Base-by-base conservation (phyloP, 2,329 filamentous ascomycete species). In the Fusarium anguioides region DNA sequence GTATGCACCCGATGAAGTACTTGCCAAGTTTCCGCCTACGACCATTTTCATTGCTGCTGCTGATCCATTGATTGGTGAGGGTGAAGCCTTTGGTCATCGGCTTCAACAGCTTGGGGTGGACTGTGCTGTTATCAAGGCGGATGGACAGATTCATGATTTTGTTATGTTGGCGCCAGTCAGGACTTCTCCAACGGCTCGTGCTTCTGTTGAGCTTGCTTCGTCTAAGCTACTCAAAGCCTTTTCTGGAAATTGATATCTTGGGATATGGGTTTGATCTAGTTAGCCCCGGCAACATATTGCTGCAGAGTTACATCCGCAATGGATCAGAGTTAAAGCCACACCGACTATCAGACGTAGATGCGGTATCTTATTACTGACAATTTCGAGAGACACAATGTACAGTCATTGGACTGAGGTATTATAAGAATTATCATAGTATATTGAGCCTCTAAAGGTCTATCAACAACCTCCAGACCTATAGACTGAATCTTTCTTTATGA, bases 91-190 rank as follows among this genome's bases (percentile, higher is more conserved):
- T 27, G 63, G 61, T 0, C 63, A 66, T 6, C 58, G 63, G 0
- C 47, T 66, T 1, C 63, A 66, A 5, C n/a, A 49, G 5, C 6
- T 66, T 2, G 56, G 63, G 0, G 62, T 66, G 9, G 62, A 66
- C 24, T 42, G 56, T 0, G 46, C 63, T 1, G 27, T 66, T 1
- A 12, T 66, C 4, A 66, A 47, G 5, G 63, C 63, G 1, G 63
- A 66, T 31, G 63, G 63, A 0, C 62, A 66, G 14, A 36, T 66
- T 3, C 63, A 66, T 5, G 63, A 66, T 27, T 66, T 58, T 23
- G 63, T 35, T 0, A 39, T 66, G 50, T 24, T 66, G 14, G 62
- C 45, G 0, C 63, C 63, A 1, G 10, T 66, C 5, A 26, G 62
- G 0, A 35, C 18, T 1, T 66, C 63, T 2, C 45, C 63, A 8